Evolutionary conservation across 495 filamentous ascomycete genomes (phyloP), one percentile per base, ranked within the genome.

Genomic region (Penicillium riverlandense): DNA sequence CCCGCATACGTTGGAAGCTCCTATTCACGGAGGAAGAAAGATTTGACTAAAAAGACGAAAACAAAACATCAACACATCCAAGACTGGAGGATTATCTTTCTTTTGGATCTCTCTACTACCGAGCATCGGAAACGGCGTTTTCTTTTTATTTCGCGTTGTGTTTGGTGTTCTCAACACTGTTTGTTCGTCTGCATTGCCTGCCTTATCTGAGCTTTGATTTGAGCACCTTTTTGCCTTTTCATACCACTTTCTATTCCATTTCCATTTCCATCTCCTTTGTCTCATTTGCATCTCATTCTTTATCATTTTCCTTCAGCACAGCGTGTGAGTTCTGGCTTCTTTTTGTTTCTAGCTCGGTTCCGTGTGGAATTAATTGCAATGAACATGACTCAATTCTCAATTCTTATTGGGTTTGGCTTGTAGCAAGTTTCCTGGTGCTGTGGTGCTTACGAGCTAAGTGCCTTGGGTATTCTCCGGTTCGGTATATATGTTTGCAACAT

Each of bases 291-390:
- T 56, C 33, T 34, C 27, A 44, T 57, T 31, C 4, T 6, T 3
- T 22, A 22, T 22, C 22, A 3, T 55, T 59, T 53, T 35, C 48
- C 43, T 45, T 53, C 50, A 54, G 59, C 55, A 61, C 59, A 69
- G 65, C 65, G 65, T 58, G 54, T 62, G 56, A 58, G 55, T 61
- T 58, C 44, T 58, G 54, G 52, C 47, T 38, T 4, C 2, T 22
- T 22, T 4, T 22, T 22, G 0, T 22, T 22, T 22, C 33, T 16
- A 22, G 29, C 36, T 41, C 33, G 37, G 34, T 41, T 47, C 46
- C 39, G 12, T 39, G 14, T 48, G 38, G 48, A 54, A 1, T 16
- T 16, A 16, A 44, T 45, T 37, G 45, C 50, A 54, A 57, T 57
- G 48, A 45, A 57, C 48, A 59, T 48, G 45, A 43, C 43, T 41